These are phyloP conservation scores for Nepenthes mirabilis DNA, from an alignment of 148 eudicot genomes.

Conservation along the genomic window DNA sequence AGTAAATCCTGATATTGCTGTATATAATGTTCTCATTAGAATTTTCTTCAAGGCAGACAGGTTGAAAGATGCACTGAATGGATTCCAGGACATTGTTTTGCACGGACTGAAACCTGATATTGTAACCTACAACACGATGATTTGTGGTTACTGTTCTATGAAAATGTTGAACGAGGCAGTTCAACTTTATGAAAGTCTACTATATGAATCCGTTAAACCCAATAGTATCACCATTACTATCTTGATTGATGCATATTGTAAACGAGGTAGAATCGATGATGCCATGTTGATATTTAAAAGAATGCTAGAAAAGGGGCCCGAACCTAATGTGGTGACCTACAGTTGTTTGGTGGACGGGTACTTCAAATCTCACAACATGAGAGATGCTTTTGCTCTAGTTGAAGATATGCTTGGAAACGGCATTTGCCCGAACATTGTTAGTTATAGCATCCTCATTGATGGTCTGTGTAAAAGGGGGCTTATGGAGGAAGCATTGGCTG, in stretches of 20 bases:
- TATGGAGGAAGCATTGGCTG: conserved; percentile 27
- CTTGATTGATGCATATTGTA: conserved; percentile 43
- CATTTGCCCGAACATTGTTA: conserved; percentile 40
- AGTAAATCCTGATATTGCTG: conserved; percentile 37
- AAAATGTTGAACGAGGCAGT: conserved; percentile 35
- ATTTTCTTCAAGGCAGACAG: conserved; percentile 24
- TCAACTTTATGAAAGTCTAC: conserved; percentile 30
- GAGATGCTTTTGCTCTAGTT: conserved; percentile 32
- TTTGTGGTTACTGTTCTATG: conserved; percentile 39
- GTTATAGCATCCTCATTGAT: conserved; percentile 55
- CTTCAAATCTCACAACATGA: conserved; percentile 19
- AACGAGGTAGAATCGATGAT: conserved; percentile 34
- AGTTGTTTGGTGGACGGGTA: conserved; percentile 48
- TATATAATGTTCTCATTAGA: conserved; percentile 44
- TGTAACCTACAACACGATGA: conserved; percentile 51
- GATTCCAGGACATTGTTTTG: conserved; percentile 18
- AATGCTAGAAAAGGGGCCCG: conserved; percentile 28
- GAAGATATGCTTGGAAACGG: conserved; percentile 37
- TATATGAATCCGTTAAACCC: conserved; percentile 10
- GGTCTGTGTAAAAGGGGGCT: conserved; percentile 54
- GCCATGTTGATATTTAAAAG: conserved; percentile 32
- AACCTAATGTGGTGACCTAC: conserved; percentile 48
- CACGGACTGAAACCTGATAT: conserved; percentile 47
- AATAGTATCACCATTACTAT: conserved; percentile 35
- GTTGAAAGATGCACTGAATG: conserved; percentile 18